These are phyloP conservation scores for Pseudonectria buxi DNA, from an alignment of 2,329 filamentous ascomycete genomes.

Conservation along the genomic window DNA sequence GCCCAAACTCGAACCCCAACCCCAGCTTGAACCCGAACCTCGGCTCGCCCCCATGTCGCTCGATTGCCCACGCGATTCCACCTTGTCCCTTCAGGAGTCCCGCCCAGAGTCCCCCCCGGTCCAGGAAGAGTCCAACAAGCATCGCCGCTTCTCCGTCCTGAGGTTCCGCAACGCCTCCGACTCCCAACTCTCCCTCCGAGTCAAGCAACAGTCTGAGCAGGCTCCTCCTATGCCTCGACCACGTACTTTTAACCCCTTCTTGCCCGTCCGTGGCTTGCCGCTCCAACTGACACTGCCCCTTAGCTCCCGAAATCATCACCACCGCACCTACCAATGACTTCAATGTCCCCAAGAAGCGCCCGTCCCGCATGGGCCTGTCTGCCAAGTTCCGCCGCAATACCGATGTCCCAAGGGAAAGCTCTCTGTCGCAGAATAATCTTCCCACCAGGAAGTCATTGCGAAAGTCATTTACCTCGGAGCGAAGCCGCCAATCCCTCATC, in stretches of 20 bases:
- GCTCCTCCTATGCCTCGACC: slow-evolving; percentile 51
- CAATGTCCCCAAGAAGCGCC: slow-evolving; percentile 45
- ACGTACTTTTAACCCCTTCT: slow-evolving; percentile 32
- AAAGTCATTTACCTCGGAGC: slow-evolving; percentile 40
- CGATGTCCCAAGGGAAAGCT: slow-evolving; percentile 35
- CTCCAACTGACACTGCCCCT: slow-evolving; percentile 10
- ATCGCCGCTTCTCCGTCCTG: slow-evolving; percentile 63
- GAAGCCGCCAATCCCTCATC: slow-evolving; percentile 24
- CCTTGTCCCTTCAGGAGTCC: slow-evolving; percentile 12
- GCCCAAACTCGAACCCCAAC: no score
- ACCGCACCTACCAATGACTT: slow-evolving; percentile 75
- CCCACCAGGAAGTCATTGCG: slow-evolving; percentile 17
- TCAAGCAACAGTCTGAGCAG: slow-evolving; percentile 59
- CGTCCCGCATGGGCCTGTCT: slow-evolving; percentile 48
- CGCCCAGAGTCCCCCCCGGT: slow-evolving; percentile 43
- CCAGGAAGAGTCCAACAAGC: slow-evolving; percentile 49
- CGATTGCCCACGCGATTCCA: slow-evolving; percentile 19
- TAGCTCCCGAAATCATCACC: slow-evolving; percentile 74
- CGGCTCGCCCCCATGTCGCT: slow-evolving; percentile 11
- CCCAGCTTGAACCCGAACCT: no score
- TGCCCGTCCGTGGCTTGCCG: slow-evolving; percentile 1
- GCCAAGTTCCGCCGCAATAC: slow-evolving; percentile 46
- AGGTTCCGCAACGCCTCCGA: slow-evolving; percentile 90
- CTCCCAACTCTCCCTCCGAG: slow-evolving; percentile 72
- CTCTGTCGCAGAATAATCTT: slow-evolving; percentile 6